These are phyloP conservation scores for Calocera cornea DNA, from an alignment of 768 basidiomycete species.

Conservation along the genomic window DNA sequence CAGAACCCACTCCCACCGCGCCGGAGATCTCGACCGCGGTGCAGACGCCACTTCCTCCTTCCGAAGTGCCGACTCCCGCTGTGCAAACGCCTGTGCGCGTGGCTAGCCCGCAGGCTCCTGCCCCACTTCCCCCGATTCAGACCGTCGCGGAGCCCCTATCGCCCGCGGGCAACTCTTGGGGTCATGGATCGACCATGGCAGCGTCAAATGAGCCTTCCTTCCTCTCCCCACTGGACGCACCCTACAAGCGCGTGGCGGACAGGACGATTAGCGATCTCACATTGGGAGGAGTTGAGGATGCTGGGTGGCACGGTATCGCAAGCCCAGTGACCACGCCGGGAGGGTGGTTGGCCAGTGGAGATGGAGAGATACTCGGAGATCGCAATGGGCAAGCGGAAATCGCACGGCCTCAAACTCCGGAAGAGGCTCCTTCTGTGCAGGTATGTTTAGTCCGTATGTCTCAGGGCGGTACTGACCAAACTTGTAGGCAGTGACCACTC, in stretches of 20 bases:
- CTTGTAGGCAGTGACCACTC: neutral
- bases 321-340: constrained; percentile 1
- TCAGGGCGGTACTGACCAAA: neutral
- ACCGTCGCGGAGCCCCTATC: neutral
- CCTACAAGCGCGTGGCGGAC: constrained; percentile 7
- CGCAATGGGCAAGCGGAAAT: neutral
- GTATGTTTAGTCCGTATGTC: neutral
- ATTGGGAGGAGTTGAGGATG: constrained; percentile 11
- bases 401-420: constrained; percentile 5
- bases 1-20: neutral
- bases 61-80: neutral
- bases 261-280: constrained; percentile 10
- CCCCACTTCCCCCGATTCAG: neutral
- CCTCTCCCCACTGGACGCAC: constrained; percentile 10
- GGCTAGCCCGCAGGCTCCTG: constrained; percentile 1
- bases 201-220: neutral
- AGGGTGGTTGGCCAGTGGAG: neutral
- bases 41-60: constrained; percentile 4
- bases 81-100: neutral
- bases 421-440: constrained; percentile 1
- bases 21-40: constrained; percentile 18
- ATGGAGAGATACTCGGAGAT: neutral
- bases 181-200: neutral
- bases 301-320: constrained; percentile 9
- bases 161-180: neutral